Percentiles rank a stretch among this genome's conserved stretches.
Conservation (phyloP, 805 yeast species). For the Saccharomycopsis sp. region DNA sequence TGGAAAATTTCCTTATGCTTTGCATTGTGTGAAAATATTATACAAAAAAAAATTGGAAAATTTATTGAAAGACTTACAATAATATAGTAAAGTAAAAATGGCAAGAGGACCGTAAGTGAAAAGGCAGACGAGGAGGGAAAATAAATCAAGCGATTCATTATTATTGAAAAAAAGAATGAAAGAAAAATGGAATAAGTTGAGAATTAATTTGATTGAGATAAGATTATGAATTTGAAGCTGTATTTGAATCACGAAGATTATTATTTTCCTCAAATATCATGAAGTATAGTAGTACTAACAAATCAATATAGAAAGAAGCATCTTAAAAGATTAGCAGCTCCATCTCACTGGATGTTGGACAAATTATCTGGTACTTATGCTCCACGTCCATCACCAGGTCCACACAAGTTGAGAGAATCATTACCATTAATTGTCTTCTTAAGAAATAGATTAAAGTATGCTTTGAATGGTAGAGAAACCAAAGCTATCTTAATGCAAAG, state of each 20-base stretch:
- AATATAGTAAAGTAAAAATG: conserved; percentile 36
- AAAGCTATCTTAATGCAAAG: conserved; percentile 98
- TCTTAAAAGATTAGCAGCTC: conserved; percentile 99
- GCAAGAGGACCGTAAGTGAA: conserved; percentile 70
- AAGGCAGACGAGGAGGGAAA: neutral
- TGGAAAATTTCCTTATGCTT: neutral
- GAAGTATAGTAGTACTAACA: neutral
- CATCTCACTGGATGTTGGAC: conserved; percentile 99
- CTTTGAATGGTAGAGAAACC: conserved; percentile 98
- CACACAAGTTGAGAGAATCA: conserved; percentile 98
- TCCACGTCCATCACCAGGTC: conserved; percentile 99
- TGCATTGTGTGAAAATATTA: no score
- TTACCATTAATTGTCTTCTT: conserved; percentile 94
- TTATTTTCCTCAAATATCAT: neutral
- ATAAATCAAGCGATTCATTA: no score
- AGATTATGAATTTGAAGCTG: neutral
- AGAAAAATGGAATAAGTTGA: no score
- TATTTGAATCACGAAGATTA: neutral
- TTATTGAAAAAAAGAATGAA: no score
- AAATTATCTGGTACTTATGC: conserved; percentile 99
- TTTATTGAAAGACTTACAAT: neutral
- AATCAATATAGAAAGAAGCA: conserved; percentile 91
- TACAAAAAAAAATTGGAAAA: neutral
- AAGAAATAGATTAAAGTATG: conserved; percentile 98
- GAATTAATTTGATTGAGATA: no score